phyloP scores from a whole-genome alignment of 148 eudicot genomes.

The Vaccinium myrtillus region DNA sequence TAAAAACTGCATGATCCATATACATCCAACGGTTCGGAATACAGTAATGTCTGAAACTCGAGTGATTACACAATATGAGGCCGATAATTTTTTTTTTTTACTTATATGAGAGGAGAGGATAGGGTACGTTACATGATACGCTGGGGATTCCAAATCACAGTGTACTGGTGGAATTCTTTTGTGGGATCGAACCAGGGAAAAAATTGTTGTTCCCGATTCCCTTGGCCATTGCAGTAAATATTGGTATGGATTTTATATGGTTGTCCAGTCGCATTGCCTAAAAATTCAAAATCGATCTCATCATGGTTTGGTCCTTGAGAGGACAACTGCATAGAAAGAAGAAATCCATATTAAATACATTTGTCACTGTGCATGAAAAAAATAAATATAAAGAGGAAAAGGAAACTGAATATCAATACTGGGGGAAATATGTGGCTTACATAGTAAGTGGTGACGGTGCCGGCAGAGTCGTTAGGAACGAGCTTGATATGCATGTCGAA shows the following conservation, averaged over 20 bases:
- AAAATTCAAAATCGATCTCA: constrained; percentile 17
- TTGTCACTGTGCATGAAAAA: background rate
- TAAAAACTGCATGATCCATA: background rate
- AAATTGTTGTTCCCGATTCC: constrained; percentile 16
- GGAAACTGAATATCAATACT: background rate
- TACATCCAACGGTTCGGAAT: background rate
- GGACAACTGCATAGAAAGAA: constrained; percentile 7
- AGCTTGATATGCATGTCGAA: constrained; percentile 7
- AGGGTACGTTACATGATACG: background rate
- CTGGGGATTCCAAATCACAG: constrained; percentile 12
- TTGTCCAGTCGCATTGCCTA: constrained; percentile 13
- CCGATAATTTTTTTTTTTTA: no score
- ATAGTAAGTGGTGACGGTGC: constrained; percentile 13
- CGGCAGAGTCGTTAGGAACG: constrained; percentile 3
- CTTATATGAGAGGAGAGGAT: no score
- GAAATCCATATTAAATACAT: background rate
- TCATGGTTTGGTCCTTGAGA: constrained; percentile 10
- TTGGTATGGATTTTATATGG: constrained; percentile 16
- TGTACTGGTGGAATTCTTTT: background rate
- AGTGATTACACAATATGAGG: no score
- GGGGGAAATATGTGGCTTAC: background rate
- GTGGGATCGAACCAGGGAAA: constrained; percentile 18
- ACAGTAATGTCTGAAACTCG: no score
- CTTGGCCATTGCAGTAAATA: constrained; percentile 1
- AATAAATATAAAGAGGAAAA: no score